Evolutionary conservation across 306 rosid genomes (phyloP).

Genomic region (Pterocarpus santalinus): DNA sequence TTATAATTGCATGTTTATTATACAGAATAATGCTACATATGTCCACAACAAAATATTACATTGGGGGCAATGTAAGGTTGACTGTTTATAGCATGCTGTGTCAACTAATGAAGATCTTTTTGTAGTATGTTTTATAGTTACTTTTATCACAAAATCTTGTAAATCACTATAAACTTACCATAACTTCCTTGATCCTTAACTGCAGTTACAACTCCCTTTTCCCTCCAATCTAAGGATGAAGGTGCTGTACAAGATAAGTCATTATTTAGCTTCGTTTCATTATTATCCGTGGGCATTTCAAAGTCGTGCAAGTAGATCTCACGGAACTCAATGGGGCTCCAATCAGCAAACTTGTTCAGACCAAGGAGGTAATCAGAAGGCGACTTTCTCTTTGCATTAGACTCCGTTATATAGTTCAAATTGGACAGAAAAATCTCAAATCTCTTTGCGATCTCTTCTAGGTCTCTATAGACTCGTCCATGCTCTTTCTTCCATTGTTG

Average conservation of each 20-base stretch:
- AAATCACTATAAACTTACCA: constrained; percentile 46
- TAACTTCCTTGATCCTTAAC: constrained; percentile 59
- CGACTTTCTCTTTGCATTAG: constrained; percentile 5
- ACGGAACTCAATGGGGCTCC: constrained; percentile 61
- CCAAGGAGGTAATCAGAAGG: constrained; percentile 45
- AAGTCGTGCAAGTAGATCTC: constrained; percentile 10
- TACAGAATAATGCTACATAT: no score
- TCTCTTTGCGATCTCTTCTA: no score
- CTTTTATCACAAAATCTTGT: not conserved
- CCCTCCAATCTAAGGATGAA: constrained; percentile 67
- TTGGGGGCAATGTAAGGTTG: no score
- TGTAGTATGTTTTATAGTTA: no score
- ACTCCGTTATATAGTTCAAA: no score
- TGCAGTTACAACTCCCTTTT: constrained; percentile 55
- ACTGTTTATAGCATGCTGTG: no score
- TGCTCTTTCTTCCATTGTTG: constrained; percentile 60
- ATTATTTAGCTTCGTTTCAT: not conserved
- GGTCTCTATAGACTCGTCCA: constrained; percentile 41
- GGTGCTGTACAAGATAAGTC: constrained; percentile 48
- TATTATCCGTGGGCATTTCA: not conserved
- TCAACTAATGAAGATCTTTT: no score
- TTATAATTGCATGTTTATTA: no score
- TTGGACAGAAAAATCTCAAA: no score
- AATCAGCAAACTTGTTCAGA: constrained; percentile 61
- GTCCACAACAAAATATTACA: no score